Conservation (phyloP, 306 rosid genomes). For the Cotoneaster glaucophyllus region DNA sequence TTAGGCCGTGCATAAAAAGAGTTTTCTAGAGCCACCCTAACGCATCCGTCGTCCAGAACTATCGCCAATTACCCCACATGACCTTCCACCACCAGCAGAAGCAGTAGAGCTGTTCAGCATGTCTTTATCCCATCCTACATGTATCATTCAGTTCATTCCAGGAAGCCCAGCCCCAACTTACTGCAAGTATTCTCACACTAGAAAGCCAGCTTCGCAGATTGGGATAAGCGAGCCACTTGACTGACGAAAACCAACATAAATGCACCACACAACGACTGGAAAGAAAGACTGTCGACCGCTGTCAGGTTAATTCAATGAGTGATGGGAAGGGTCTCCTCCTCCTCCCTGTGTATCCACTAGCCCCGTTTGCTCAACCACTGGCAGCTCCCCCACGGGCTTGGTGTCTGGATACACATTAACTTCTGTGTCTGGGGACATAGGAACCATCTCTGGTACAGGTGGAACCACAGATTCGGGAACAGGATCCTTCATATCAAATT, state of each 20-base stretch:
- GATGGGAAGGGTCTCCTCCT: constrained; percentile 16
- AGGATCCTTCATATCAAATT: constrained; percentile 28
- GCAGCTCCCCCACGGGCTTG: constrained; percentile 26
- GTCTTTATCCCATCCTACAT: neutral
- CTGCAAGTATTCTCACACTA: neutral
- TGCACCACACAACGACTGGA: neutral
- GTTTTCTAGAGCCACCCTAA: neutral
- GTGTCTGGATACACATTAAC: constrained; percentile 22
- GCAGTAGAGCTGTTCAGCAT: neutral
- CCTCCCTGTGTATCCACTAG: constrained; percentile 27
- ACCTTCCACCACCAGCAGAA: neutral
- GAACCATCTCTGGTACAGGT: constrained; percentile 29
- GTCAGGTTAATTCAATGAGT: constrained; percentile 23
- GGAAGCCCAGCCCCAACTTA: neutral
- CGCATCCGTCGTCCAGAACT: neutral
- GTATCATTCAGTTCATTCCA: neutral
- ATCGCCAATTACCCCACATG: neutral
- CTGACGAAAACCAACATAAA: neutral
- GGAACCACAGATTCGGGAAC: constrained; percentile 29
- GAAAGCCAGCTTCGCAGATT: neutral
- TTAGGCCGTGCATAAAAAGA: neutral
- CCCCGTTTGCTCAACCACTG: constrained; percentile 22
- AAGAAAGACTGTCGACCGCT: neutral
- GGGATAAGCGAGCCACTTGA: neutral
- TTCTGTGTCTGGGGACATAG: constrained; percentile 28